Base-by-base conservation (phyloP, 371 early-diverging fungal genomes). In the Mucor lusitanicus region DNA sequence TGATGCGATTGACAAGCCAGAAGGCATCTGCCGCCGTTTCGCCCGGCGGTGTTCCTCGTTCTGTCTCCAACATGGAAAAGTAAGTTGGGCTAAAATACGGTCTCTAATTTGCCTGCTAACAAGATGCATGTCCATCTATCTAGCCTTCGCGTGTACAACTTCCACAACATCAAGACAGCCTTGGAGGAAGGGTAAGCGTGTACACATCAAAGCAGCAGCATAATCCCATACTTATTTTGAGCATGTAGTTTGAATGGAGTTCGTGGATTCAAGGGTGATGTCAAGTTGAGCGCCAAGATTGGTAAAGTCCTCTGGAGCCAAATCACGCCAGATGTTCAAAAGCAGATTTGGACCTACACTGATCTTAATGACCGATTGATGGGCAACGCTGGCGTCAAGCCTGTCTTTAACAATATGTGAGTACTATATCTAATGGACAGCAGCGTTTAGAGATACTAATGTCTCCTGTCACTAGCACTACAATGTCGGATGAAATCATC, bases 251-350 rank as follows among this genome's bases (percentile, higher is more conserved):
- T 85, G 30, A 72, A 73, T 0, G 54, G 71, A 48, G 71, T 71
- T 13, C 80, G 79, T 28, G 67, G 75, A 48, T 74, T 67, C 56
- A 80, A 68, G 56, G 86, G 84, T 1, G 76, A 79, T 12, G 70
- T 86, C 23, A 73, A 69, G 12, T 61, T 86, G 3, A 71, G 62
- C 39, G 86, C 83, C 27, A 81, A 73, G 75, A 72, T 82, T 17
- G 86, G 86, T 8, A 84, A 86, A 37, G 75, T 82, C 0, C 44
- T 83, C 17, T 84, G 84, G 80, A 65, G 44, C 4, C 70, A 82
- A 6, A 23, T 86, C 4, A 58, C 71, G 2, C 61, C 61, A 0
- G 78, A 73, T 5, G 59, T 74, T 11, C 71, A 69, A 54, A 68
- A 70, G 35, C 55, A 67, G 3, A 70, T 81, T 2, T 86, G 86